Base-by-base conservation (phyloP, 192 early-diverging fungal species). In the Fimicolochytrium jonesii region DNA sequence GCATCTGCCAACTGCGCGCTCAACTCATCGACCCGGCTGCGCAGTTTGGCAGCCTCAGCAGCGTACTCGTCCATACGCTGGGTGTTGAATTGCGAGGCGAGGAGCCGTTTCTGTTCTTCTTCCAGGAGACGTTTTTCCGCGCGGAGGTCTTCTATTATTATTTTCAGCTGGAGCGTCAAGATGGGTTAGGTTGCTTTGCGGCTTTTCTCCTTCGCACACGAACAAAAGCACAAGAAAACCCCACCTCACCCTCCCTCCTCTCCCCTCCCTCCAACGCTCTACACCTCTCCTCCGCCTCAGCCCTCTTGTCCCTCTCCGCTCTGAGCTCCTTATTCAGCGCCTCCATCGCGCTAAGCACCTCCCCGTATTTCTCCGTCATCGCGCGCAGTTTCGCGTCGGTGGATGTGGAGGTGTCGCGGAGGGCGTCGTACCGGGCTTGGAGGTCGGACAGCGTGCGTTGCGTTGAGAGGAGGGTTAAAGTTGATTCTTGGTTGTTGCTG, bases 101-200 rank as follows among this genome's bases (percentile, higher is more conserved):
- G 48, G 11, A 80, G 46, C 26, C 63, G 67, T 17, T 56, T 43
- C 47, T 78, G 70, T 43, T 78, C 79, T 32, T 78, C 67, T 61
- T 75, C 74, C 1, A 83, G 62, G 11, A 79, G 51, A 23, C 44
- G 17, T 46, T 81, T 80, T 47, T 81, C 81, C 10, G 68, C 61
- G 28, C 61, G 59, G 4, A 83, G 47, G 52, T 83, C 81, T 25
- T 56, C 25, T n/a, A 83, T 77, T 35, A 83, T 75, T 22, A 67
- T 67, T 7, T 43, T 51, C 1, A 73, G 77, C 73, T 75, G 67
- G n/a, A 45, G 48, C 11, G 0, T 29, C 15, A 20, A 35, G 20
- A 20, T 28, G 18, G 3, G 26, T 20, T 66, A 50, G 15, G 17
- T 26, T 50, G 17, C 3, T 29, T 6, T 50, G 3, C 30, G 4